Conservation (phyloP, 2,329 filamentous ascomycete genomes). For the Aspergillus transmontanensis region DNA sequence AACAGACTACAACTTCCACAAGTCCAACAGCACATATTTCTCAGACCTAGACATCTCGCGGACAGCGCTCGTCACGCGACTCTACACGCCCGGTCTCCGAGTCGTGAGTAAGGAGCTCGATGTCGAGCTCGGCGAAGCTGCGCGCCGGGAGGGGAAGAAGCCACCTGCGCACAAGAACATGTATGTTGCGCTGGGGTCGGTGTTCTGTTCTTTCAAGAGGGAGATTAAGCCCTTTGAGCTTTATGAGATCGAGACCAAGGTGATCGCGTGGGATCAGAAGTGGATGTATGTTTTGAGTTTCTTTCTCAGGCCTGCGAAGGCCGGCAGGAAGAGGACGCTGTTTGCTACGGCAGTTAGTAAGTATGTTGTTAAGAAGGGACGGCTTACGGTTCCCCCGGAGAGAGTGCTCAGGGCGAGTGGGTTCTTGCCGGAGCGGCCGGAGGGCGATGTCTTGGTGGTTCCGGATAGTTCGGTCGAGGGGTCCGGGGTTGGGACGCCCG, state of each 20-base stretch:
- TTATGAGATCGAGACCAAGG: conserved; percentile 73
- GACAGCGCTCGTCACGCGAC: conserved; percentile 73
- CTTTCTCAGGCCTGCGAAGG: conserved; percentile 60
- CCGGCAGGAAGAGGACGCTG: conserved; percentile 60
- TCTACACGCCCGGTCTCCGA: conserved; percentile 62
- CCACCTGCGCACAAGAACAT: conserved; percentile 55
- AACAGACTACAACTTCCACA: conserved; percentile 85
- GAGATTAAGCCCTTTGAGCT: conserved; percentile 70
- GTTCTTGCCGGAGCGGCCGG: conserved; percentile 73
- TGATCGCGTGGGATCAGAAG: conserved; percentile 77
- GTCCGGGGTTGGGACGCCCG: conserved; percentile 35
- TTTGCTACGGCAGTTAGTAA: conserved; percentile 74
- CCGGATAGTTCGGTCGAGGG: conserved; percentile 25
- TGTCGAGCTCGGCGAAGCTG: conserved; percentile 51
- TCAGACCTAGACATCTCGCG: conserved; percentile 81
- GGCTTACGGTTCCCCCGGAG: conserved; percentile 82
- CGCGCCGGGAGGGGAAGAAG: conserved; percentile 54
- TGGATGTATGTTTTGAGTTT: conserved; percentile 78
- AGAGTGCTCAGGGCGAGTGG: conserved; percentile 70
- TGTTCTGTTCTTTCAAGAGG: conserved; percentile 71
- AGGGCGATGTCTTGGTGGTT: conserved; percentile 45
- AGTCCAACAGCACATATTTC: conserved; percentile 85
- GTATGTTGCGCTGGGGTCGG: conserved; percentile 70
- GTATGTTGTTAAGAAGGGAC: conserved; percentile 80
- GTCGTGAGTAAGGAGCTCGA: conserved; percentile 56